Percentiles rank a stretch among this genome's conserved stretches.
These are phyloP conservation scores for Cochlearia excelsa DNA, from an alignment of 345 rosid genomes.

Conservation along the genomic window DNA sequence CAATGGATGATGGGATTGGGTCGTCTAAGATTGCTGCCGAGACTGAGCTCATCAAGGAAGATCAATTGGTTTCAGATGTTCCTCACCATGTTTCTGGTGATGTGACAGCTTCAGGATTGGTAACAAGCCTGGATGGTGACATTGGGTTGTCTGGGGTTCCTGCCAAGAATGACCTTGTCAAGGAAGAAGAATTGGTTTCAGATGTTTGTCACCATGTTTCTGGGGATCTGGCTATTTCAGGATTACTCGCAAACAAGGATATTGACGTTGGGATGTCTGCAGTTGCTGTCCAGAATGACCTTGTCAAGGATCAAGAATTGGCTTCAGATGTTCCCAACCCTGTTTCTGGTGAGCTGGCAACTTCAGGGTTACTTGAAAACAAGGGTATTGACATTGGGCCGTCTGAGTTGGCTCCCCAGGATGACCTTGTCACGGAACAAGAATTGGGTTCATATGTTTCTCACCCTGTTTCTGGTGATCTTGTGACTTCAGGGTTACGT, in stretches of 20 bases:
- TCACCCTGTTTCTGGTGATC: not conserved
- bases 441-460: not conserved
- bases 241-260: slow-evolving; percentile 14
- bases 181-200: not conserved
- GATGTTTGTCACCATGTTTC: slow-evolving; percentile 17
- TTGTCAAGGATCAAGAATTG: not conserved
- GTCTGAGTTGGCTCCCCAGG: slow-evolving; percentile 17
- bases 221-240: slow-evolving; percentile 9
- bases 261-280: slow-evolving; percentile 7
- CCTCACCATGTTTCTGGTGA: not conserved
- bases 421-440: slow-evolving; percentile 18
- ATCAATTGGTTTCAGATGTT: not conserved
- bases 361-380: slow-evolving; percentile 24
- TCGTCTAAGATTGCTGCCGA: not conserved
- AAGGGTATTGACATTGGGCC: slow-evolving; percentile 15
- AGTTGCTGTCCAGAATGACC: slow-evolving; percentile 12
- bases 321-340: slow-evolving; percentile 4
- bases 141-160: not conserved
- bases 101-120: not conserved
- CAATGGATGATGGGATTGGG: not conserved
- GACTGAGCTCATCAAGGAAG: slow-evolving; percentile 10
- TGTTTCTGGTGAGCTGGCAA: slow-evolving; percentile 19
- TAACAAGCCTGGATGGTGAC: not conserved
- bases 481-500: not conserved
- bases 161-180: not conserved